phyloP scores from a whole-genome alignment of 1,139 yeast species.

The Candida albicans region DNA sequence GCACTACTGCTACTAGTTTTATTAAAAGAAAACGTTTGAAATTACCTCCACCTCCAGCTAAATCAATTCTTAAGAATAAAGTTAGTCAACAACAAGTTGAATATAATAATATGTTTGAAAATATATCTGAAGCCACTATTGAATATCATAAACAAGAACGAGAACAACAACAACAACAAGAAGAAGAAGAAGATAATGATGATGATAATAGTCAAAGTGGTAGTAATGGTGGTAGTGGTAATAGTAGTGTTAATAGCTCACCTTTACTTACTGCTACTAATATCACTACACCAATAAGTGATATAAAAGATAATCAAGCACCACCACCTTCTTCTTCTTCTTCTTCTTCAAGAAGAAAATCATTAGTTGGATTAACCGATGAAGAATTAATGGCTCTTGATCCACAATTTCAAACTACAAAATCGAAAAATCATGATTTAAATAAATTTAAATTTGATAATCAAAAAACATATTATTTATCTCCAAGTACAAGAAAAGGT shows the following conservation, averaged over 20 bases:
- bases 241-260: not conserved
- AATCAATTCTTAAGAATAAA: conserved; percentile 43
- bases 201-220: conserved; percentile 11
- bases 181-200: conserved; percentile 10
- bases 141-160: conserved; percentile 18
- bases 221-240: not conserved
- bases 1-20: not conserved
- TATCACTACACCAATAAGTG: conserved; percentile 1
- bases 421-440: conserved; percentile 32
- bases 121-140: conserved; percentile 24
- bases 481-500: conserved; percentile 20
- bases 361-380: conserved; percentile 62
- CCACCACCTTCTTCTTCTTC: too few species aligned
- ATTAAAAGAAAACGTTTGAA: conserved; percentile 17
- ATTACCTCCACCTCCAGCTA: conserved; percentile 33
- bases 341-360: conserved; percentile 52
- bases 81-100: conserved; percentile 33
- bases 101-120: conserved; percentile 25
- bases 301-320: conserved; percentile 4
- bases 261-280: not conserved
- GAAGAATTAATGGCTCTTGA: conserved; percentile 65
- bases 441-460: conserved; percentile 44
- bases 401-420: conserved; percentile 46
- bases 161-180: conserved; percentile 10
- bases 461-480: conserved; percentile 36